Percentiles rank a stretch among this genome's conserved stretches.
Conservation (phyloP, 208 protist genomes). For the Herpetomonas tarakana region DNA sequence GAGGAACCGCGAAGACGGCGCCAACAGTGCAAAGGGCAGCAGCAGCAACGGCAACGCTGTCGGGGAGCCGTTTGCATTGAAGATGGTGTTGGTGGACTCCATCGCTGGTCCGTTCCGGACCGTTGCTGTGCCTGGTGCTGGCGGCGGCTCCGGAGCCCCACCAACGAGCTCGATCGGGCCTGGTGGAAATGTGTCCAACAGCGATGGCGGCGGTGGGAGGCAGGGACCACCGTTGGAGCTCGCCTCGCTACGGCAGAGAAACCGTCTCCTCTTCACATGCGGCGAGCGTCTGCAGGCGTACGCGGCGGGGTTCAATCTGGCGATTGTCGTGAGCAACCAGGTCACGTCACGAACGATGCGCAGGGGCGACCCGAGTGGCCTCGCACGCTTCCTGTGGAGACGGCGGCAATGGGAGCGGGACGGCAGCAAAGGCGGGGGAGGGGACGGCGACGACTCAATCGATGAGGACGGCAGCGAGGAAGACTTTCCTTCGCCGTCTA, state of each 20-base stretch:
- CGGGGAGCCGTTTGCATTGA: no score
- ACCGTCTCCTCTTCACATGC: slow-evolving; percentile 56
- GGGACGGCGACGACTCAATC: not conserved
- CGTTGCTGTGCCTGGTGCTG: no score
- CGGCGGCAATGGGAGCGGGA: no score
- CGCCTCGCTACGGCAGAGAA: slow-evolving; percentile 31
- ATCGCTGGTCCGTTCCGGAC: slow-evolving; percentile 86
- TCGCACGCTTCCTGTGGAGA: no score
- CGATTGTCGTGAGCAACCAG: slow-evolving; percentile 87
- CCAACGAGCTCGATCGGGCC: not conserved
- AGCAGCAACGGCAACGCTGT: no score
- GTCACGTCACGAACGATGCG: slow-evolving; percentile 48
- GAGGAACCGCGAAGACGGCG: no score
- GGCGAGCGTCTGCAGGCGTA: slow-evolving; percentile 46
- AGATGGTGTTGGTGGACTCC: slow-evolving; percentile 89
- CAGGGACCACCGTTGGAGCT: not conserved
- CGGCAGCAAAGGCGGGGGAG: not conserved
- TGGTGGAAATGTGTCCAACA: no score
- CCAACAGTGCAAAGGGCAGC: slow-evolving; percentile 11
- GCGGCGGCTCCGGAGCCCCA: slow-evolving; percentile 10
- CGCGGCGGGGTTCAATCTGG: slow-evolving; percentile 33
- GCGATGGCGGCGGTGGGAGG: no score
- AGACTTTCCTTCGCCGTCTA: no score
- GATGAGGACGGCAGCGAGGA: not conserved
- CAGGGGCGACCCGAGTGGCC: no score